Conservation (phyloP, 2,329 filamentous ascomycete species). For the Aspergillus hiratsukae region DNA sequence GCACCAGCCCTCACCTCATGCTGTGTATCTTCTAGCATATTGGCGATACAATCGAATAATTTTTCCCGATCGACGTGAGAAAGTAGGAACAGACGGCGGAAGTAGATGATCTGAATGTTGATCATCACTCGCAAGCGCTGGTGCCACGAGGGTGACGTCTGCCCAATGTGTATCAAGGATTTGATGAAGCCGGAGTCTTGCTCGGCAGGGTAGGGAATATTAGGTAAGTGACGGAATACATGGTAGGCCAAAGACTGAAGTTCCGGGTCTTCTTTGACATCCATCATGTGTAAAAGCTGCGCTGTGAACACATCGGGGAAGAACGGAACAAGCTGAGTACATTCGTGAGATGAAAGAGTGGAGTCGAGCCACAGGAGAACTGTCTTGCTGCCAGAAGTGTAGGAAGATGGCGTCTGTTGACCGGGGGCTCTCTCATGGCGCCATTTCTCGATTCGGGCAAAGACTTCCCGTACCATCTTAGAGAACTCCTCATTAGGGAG, state of each 20-base stretch:
- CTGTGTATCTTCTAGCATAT: slow-evolving; percentile 88
- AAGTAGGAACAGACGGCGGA: slow-evolving; percentile 89
- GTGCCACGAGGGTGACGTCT: slow-evolving; percentile 83
- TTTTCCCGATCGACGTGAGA: slow-evolving; percentile 67
- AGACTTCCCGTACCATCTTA: slow-evolving; percentile 67
- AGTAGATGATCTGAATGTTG: slow-evolving; percentile 98
- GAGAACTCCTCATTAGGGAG: slow-evolving; percentile 70
- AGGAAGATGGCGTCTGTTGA: slow-evolving; percentile 87
- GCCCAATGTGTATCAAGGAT: slow-evolving; percentile 82
- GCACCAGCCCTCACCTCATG: slow-evolving; percentile 92
- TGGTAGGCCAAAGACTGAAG: slow-evolving; percentile 92
- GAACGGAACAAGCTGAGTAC: slow-evolving; percentile 83
- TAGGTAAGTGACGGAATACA: slow-evolving; percentile 92
- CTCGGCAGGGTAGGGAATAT: slow-evolving; percentile 84
- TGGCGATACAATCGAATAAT: slow-evolving; percentile 87
- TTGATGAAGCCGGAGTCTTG: slow-evolving; percentile 82
- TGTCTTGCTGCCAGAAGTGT: slow-evolving; percentile 94
- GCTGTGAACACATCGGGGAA: slow-evolving; percentile 88
- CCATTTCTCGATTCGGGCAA: slow-evolving; percentile 79
- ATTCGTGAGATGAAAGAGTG: slow-evolving; percentile 86
- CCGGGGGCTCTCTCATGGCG: slow-evolving; percentile 76
- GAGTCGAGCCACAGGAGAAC: slow-evolving; percentile 92
- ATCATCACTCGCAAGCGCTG: slow-evolving; percentile 90
- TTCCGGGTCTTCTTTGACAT: slow-evolving; percentile 97
- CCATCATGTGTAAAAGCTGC: slow-evolving; percentile 98